Base-by-base conservation (phyloP, 2,329 filamentous ascomycete species). In the Cordyceps javanica region DNA sequence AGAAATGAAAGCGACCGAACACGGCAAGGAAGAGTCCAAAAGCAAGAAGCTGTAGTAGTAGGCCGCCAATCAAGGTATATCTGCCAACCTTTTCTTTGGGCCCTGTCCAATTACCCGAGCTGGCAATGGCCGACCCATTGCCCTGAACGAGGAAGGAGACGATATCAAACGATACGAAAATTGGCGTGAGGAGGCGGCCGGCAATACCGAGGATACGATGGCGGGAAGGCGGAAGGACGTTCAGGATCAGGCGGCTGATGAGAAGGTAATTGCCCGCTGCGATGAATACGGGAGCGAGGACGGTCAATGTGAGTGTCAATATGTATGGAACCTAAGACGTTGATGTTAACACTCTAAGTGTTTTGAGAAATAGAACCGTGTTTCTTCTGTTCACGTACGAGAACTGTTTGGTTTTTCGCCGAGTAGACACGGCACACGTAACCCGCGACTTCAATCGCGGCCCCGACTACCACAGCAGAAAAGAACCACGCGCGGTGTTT, bases 181-280 rank as follows among this genome's bases (percentile, higher is more conserved):
- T 70, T 3, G 70, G 70, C 1, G 77, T 79, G 3, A 81, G 66
- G 45, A 70, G 69, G 16, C 62, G 66, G 2, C 70, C 72, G 2
- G 65, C 67, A 23, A 77, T 68, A 5, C 66, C 68, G 44, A 75
- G 70, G 28, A 75, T 69, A 6, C 61, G 67, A 25, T 73, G 73
- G 2, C 65, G 64, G 0, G 64, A 60, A 0, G 61, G 57, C 1
- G 71, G 70, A 1, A 77, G 69, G 10, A 72, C 71, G 11, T 67
- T 64, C 11, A 70, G 65, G 55, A 78, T 74, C 6, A 81, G 66
- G 13, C 75, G 72, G n/a, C 74, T 76, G 53, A 81, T 73, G 46
- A 81, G 72, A 54, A 81, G 71, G 64, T 81, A 81, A 57, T 80
- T 75, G 2, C 75, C 77, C 0, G 78, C 78, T 16, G 76, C 76